A percentile compares a stretch with the other conserved stretches of the same genome.
These are phyloP conservation scores for Clavariopsis aquatica DNA, from an alignment of 495 filamentous ascomycete genomes.

Conservation along the genomic window DNA sequence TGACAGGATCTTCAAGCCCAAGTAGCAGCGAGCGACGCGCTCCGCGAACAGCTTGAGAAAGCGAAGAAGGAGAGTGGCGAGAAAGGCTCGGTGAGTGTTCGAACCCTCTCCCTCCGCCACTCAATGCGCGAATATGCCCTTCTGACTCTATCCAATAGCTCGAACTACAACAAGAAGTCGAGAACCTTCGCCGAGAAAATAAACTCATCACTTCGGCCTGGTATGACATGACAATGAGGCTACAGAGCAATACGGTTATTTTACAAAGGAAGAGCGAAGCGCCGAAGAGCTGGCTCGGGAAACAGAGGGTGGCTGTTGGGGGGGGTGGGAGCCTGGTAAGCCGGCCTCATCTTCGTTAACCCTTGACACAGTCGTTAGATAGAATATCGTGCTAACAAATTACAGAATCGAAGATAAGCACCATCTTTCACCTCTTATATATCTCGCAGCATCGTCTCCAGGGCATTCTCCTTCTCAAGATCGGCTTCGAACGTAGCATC, in stretches of 20 bases:
- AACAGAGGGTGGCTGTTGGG: conserved; percentile 60
- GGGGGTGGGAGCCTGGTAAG: conserved; percentile 15
- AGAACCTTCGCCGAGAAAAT: conserved; percentile 63
- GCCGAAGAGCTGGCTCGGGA: conserved; percentile 86
- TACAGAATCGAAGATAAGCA: background rate
- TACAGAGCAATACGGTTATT: conserved; percentile 87
- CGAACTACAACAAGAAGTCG: conserved; percentile 34
- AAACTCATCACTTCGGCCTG: conserved; percentile 83
- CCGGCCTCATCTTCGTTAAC: background rate
- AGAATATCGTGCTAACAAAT: background rate
- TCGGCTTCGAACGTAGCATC: background rate
- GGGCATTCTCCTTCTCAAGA: background rate
- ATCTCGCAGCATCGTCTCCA: background rate
- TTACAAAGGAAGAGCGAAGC: conserved; percentile 72
- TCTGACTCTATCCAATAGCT: conserved; percentile 18
- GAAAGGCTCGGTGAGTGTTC: conserved; percentile 32
- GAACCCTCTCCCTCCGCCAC: background rate
- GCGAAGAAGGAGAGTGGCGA: conserved; percentile 27
- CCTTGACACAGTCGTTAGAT: background rate
- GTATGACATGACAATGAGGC: conserved; percentile 81
- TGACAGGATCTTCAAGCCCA: conserved; percentile 40
- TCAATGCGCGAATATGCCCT: conserved; percentile 2
- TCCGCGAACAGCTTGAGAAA: conserved; percentile 34
- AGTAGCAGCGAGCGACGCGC: conserved; percentile 59
- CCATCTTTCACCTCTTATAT: background rate